Conservation (phyloP, 345 rosid species). For the Sapria himalayana region DNA sequence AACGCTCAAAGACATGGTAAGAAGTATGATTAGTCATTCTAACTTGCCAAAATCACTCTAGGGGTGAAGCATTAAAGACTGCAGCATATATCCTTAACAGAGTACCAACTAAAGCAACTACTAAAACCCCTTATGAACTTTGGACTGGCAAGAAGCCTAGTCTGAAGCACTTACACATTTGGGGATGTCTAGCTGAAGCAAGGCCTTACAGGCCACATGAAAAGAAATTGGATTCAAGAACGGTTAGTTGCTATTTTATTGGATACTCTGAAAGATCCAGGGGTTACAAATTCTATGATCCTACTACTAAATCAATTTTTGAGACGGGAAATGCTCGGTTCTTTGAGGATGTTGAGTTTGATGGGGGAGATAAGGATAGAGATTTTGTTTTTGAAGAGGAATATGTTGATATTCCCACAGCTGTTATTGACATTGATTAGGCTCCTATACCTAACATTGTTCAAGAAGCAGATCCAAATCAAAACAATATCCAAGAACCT, state of each 20-base stretch:
- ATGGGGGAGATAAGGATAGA: neutral
- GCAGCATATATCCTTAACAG: constrained; percentile 1
- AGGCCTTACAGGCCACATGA: constrained; percentile 4
- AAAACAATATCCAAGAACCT: too few species aligned
- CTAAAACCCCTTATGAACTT: constrained; percentile 5
- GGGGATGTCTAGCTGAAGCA: too few species aligned
- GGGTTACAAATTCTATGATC: neutral
- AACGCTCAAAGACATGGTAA: neutral
- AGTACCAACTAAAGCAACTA: neutral
- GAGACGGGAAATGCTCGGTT: neutral
- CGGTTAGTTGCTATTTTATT: too few species aligned
- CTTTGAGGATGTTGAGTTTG: neutral
- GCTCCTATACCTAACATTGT: neutral
- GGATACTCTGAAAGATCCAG: neutral
- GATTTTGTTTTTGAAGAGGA: neutral
- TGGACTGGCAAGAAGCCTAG: neutral
- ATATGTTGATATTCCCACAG: neutral
- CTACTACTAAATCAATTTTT: neutral
- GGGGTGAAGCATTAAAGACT: neutral
- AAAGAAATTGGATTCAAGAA: too few species aligned
- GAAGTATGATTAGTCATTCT: neutral
- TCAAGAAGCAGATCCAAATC: too few species aligned
- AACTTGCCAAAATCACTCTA: constrained; percentile 3
- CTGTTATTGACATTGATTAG: neutral
- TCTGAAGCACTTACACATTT: constrained; percentile 1